phyloP scores from a whole-genome alignment of 2,329 filamentous ascomycete species.

The Trichocomaceae sp. region DNA sequence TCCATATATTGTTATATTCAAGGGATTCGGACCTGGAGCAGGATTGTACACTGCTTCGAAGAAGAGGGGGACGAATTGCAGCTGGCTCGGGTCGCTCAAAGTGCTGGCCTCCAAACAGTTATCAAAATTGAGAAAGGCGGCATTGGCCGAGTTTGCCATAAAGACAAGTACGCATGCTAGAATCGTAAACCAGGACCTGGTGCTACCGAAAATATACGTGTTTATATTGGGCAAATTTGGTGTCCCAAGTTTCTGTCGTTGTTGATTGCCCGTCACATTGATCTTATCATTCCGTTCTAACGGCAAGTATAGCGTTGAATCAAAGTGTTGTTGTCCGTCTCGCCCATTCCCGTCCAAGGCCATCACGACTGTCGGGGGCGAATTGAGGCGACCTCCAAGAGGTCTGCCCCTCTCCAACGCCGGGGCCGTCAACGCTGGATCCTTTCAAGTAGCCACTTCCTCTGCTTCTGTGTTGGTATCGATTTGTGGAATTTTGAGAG shows the following conservation, averaged over 20 bases:
- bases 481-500: not conserved
- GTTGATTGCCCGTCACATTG: constrained; percentile 3
- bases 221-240: not conserved
- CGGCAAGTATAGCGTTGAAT: constrained; percentile 8
- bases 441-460: not conserved
- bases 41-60: constrained; percentile 70
- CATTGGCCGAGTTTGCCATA: constrained; percentile 41
- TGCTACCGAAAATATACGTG: not conserved
- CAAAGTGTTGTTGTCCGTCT: constrained; percentile 5
- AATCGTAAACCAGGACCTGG: not conserved
- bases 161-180: not conserved
- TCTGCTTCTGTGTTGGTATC: not conserved
- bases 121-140: constrained; percentile 68
- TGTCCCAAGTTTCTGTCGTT: not conserved
- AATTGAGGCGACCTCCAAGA: constrained; percentile 35
- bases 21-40: constrained; percentile 52
- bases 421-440: constrained; percentile 31
- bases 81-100: constrained; percentile 51
- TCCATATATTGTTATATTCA: constrained; percentile 78
- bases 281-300: not conserved
- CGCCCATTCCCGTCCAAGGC: constrained; percentile 22
- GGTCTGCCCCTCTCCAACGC: constrained; percentile 34
- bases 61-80: constrained; percentile 74
- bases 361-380: constrained; percentile 27
- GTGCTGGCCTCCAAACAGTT: constrained; percentile 66